Base-by-base conservation (phyloP, 148 eudicot genomes). In the Rhododendron molle region DNA sequence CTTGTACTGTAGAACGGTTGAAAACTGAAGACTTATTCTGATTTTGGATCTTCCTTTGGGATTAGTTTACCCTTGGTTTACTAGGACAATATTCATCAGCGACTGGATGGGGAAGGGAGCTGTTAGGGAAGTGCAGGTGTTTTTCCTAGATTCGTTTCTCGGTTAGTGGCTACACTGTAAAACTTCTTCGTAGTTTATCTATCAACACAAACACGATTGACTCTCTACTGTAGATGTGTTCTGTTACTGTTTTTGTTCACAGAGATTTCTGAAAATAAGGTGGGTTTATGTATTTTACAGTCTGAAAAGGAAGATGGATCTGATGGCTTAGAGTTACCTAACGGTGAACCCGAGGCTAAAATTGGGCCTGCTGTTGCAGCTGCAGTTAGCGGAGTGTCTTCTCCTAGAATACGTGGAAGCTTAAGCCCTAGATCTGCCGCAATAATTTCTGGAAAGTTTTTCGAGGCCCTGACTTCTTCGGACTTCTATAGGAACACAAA, bases 401-500 rank as follows among this genome's bases (percentile, higher is more conserved):
- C 89, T 60, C 89, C 93, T 50, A 54, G 86, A 80, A 92, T 90
- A 85, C 84, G 85, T 82, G 93, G 89, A 85, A 90, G 87, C 88
- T 71, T 91, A 82, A 93, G 97, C 85, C 97, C 97, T 10, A 89
- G 91, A 81, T 91, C 98, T 73, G 96, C 94, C 34, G 93, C 96
- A 58, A 91, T 93, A 76, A 95, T 90, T 54, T 89, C 95, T 74
- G 99, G 98, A 81, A 91, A 94, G 88, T 96, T 94, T 90, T 95
- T 96, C 56, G 97, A 94, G 74, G 88, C 92, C 12, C 95, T 96
- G 81, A 96, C 99, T 54, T 90, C 95, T 65, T 96, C 99, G 12
- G 94, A 96, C 78, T 91, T 94, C 78, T 96, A 96, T 82, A 96
- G 94, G 90, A 92, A 91, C 85, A 93, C 97, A 58, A 96, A 90